Evolutionary conservation across 495 filamentous ascomycete species (phyloP).

Genomic region (Podospora anserina): DNA sequence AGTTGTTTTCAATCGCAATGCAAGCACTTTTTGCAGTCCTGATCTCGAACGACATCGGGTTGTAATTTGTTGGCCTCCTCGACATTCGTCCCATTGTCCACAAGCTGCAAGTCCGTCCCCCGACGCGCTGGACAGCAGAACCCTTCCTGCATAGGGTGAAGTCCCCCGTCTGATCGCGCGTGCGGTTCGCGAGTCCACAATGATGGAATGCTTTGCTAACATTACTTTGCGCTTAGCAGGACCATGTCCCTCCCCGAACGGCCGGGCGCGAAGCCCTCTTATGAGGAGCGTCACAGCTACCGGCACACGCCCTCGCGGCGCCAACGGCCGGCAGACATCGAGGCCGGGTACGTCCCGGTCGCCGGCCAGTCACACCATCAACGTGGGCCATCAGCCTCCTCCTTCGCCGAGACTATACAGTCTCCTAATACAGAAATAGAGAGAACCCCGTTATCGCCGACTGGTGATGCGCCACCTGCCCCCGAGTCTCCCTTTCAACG

Average conservation of each 20-base stretch:
- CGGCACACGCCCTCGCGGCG: conserved; percentile 67
- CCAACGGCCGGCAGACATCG: conserved; percentile 60
- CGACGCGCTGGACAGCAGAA: conserved; percentile 10
- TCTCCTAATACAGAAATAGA: conserved; percentile 49
- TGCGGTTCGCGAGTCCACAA: not conserved
- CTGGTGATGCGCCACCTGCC: conserved; percentile 21
- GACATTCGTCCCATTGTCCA: not conserved
- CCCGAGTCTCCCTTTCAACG: conserved; percentile 49
- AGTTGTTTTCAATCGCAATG: conserved; percentile 23
- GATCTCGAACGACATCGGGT: conserved; percentile 1
- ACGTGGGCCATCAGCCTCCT: conserved; percentile 49
- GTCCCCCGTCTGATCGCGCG: conserved; percentile 16
- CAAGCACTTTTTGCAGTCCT: conserved; percentile 5
- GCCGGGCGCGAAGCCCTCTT: conserved; percentile 58
- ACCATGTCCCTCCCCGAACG: conserved; percentile 68
- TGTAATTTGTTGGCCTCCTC: not conserved
- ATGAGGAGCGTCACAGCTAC: conserved; percentile 57
- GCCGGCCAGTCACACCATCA: conserved; percentile 41
- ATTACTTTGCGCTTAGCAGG: conserved; percentile 14
- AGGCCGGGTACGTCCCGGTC: conserved; percentile 52
- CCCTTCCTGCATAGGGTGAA: conserved; percentile 24
- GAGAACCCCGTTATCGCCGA: conserved; percentile 42
- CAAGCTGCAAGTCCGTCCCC: not conserved
- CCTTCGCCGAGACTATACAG: conserved; percentile 48
- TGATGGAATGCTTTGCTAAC: conserved; percentile 24